phyloP scores from a whole-genome alignment of 2,329 filamentous ascomycete genomes.

The Neofusicoccum sp. region DNA sequence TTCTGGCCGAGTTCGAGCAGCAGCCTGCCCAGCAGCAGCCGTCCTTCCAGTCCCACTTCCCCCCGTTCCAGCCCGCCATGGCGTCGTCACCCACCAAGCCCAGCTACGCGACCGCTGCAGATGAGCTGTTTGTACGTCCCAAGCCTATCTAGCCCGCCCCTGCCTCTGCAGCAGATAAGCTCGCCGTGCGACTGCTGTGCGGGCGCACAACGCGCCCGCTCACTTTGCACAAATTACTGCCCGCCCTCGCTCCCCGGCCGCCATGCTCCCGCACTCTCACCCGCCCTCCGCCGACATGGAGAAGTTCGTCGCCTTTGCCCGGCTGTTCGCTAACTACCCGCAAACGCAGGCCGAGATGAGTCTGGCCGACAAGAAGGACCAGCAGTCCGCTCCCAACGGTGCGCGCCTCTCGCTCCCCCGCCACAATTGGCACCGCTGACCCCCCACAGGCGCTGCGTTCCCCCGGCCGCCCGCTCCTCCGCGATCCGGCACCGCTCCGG shows the following conservation, averaged over 20 bases:
- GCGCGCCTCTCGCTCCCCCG: neutral
- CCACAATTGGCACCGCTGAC: constrained; percentile 23
- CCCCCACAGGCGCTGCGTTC: constrained; percentile 17
- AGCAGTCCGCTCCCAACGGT: constrained; percentile 20
- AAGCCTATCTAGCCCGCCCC: constrained; percentile 18
- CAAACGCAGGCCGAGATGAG: constrained; percentile 62
- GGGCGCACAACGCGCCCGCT: neutral
- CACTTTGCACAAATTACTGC: neutral
- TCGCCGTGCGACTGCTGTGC: constrained; percentile 10
- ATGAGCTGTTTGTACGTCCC: constrained; percentile 73
- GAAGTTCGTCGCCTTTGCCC: constrained; percentile 37
- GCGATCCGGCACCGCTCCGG: constrained; percentile 48
- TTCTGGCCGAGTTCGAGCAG: constrained; percentile 47
- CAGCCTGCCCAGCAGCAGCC: neutral
- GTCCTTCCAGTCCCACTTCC: constrained; percentile 11
- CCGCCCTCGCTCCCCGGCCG: neutral
- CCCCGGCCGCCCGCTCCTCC: constrained; percentile 38
- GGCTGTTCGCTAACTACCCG: constrained; percentile 44
- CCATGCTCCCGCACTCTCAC: constrained; percentile 10
- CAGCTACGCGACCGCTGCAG: constrained; percentile 52
- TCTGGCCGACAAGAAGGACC: constrained; percentile 63
- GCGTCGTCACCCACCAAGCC: constrained; percentile 29
- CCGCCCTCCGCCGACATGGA: constrained; percentile 33
- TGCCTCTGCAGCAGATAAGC: constrained; percentile 18
- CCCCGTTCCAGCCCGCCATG: neutral